phyloP scores from a whole-genome alignment of 148 eudicot genomes.

The Cornus kousa region DNA sequence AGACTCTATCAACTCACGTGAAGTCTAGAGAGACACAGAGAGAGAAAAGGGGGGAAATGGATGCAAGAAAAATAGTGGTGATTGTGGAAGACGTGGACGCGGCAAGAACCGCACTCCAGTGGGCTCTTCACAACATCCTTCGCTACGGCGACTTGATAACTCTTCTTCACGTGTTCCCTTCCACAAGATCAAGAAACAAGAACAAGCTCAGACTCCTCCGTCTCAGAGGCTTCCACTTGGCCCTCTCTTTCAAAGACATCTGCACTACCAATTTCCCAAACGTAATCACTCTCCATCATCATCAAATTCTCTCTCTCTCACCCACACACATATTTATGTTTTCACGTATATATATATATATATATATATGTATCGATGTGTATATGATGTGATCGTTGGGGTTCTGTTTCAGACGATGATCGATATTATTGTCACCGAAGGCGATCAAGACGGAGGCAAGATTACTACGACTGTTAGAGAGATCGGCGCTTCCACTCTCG shows the following conservation, averaged over 20 bases:
- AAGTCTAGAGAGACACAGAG: background rate
- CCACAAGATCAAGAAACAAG: constrained; percentile 39
- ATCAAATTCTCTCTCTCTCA: too few species aligned
- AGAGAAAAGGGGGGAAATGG: constrained; percentile 28
- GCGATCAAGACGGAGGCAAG: constrained; percentile 64
- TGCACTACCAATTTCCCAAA: constrained; percentile 61
- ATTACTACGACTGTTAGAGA: constrained; percentile 64
- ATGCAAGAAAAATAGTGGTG: constrained; percentile 71
- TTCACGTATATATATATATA: too few species aligned
- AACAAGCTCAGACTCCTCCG: constrained; percentile 57
- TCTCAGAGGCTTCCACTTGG: constrained; percentile 68
- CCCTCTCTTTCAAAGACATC: constrained; percentile 77
- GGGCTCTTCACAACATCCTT: constrained; percentile 76
- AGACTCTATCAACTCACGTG: background rate
- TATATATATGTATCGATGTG: background rate
- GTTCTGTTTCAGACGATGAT: constrained; percentile 63
- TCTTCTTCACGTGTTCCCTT: constrained; percentile 64
- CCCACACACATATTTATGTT: too few species aligned
- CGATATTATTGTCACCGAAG: constrained; percentile 87
- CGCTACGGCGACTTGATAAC: constrained; percentile 74
- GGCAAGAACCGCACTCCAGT: constrained; percentile 68
- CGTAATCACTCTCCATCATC: constrained; percentile 28
- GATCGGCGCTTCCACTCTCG: constrained; percentile 76
- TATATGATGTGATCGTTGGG: constrained; percentile 9
- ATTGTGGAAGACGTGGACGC: constrained; percentile 80